These are phyloP conservation scores for Zygoascus tannicola DNA, from an alignment of 805 yeast species.

Conservation along the genomic window DNA sequence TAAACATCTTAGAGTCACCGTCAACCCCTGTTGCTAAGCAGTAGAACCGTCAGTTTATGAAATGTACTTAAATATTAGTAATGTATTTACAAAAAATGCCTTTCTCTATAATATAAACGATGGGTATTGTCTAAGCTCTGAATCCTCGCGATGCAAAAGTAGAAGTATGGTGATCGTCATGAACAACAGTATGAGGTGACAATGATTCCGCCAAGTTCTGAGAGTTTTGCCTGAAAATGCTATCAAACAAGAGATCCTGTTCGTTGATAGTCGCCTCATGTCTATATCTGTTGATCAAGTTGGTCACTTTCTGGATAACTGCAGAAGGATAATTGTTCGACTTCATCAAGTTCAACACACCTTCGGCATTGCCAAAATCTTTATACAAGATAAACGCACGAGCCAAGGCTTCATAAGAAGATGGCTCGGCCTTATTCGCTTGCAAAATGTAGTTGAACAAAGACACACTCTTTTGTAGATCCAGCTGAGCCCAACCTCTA, in stretches of 20 bases:
- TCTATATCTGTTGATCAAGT: conserved; percentile 6
- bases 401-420: conserved; percentile 28
- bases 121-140: no score
- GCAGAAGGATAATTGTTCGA: conserved; percentile 23
- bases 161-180: no score
- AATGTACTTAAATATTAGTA: no score
- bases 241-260: conserved; percentile 13
- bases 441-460: conserved; percentile 22
- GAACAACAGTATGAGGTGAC: not conserved
- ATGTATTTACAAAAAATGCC: no score
- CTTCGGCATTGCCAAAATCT: conserved; percentile 17
- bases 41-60: no score
- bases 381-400: conserved; percentile 24
- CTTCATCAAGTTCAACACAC: conserved; percentile 20
- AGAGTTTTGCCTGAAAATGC: conserved; percentile 20
- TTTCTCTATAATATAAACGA: no score
- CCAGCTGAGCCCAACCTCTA: conserved; percentile 29
- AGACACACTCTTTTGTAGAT: conserved; percentile 20
- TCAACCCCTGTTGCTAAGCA: not conserved
- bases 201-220: conserved; percentile 4
- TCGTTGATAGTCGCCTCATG: not conserved
- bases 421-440: conserved; percentile 24
- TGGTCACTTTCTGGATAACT: conserved; percentile 23
- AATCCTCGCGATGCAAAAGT: no score
- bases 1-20: conserved; percentile 6